These are phyloP conservation scores for Saxophila tyrrhenica DNA, from an alignment of 495 filamentous ascomycete species.

Conservation along the genomic window DNA sequence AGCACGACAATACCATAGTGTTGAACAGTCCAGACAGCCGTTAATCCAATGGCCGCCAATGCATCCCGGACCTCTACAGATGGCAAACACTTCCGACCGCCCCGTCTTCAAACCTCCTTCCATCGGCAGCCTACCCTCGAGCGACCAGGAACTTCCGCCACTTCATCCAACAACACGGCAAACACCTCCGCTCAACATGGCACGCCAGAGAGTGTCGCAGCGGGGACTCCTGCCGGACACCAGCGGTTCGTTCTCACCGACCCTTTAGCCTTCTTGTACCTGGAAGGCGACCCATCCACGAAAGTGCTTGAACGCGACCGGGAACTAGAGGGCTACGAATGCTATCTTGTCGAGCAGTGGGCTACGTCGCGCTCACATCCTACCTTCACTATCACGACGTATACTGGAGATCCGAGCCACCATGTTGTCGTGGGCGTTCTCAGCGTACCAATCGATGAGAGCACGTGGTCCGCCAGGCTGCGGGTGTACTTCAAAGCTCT, in stretches of 20 bases:
- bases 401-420: conserved; percentile 78
- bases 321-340: conserved; percentile 71
- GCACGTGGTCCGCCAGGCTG: conserved; percentile 65
- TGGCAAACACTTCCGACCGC: neutral
- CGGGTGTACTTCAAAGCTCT: conserved; percentile 79
- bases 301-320: conserved; percentile 59
- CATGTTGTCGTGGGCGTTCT: conserved; percentile 68
- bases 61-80: neutral
- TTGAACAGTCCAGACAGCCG: too few relatives aligned
- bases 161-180: neutral
- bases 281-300: conserved; percentile 76
- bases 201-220: neutral
- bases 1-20: too few relatives aligned
- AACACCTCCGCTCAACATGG: neutral
- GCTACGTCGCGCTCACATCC: conserved; percentile 82
- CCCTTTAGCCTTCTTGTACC: conserved; percentile 45
- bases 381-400: conserved; percentile 85
- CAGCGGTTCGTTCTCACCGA: conserved; percentile 36
- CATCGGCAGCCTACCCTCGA: neutral
- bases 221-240: conserved; percentile 13
- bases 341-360: conserved; percentile 97
- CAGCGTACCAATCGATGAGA: conserved; percentile 70
- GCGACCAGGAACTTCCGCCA: conserved; percentile 1
- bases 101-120: neutral
- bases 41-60: too few relatives aligned